Percentiles rank a stretch among this genome's conserved stretches.
Conservation (phyloP, 805 yeast genomes). For the Yamadazyma kitorensis region DNA sequence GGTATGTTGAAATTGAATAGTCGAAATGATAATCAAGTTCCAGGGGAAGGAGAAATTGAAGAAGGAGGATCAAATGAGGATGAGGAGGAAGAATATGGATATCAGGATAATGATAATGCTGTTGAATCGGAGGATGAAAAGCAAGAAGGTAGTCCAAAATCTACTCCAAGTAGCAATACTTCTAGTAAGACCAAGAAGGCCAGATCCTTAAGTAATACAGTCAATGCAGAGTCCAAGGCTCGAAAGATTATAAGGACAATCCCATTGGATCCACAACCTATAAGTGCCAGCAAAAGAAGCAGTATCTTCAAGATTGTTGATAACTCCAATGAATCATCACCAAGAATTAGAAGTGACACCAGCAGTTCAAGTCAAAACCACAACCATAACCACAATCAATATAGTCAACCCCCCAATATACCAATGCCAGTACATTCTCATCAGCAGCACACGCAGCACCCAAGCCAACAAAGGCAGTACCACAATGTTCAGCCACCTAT, state of each 20-base stretch:
- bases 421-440: background rate
- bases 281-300: slow-evolving; percentile 39
- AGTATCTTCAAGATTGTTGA: slow-evolving; percentile 38
- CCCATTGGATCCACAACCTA: slow-evolving; percentile 83
- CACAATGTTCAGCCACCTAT: background rate
- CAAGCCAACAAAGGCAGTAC: slow-evolving; percentile 1
- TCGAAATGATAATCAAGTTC: slow-evolving; percentile 23
- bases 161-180: slow-evolving; percentile 38
- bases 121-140: slow-evolving; percentile 20
- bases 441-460: slow-evolving; percentile 1
- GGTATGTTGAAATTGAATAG: slow-evolving; percentile 71
- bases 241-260: slow-evolving; percentile 72
- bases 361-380: background rate
- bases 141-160: slow-evolving; percentile 24
- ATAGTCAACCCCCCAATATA: background rate
- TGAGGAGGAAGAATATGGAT: slow-evolving; percentile 22
- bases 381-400: background rate
- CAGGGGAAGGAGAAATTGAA: slow-evolving; percentile 28
- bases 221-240: slow-evolving; percentile 69
- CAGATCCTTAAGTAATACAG: slow-evolving; percentile 52
- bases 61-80: slow-evolving; percentile 23
- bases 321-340: slow-evolving; percentile 31
- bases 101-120: slow-evolving; percentile 20
- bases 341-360: slow-evolving; percentile 12
- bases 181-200: slow-evolving; percentile 36